Evolutionary conservation across 306 rosid species (phyloP).

Genomic region (Macrotyloma uniflorum): DNA sequence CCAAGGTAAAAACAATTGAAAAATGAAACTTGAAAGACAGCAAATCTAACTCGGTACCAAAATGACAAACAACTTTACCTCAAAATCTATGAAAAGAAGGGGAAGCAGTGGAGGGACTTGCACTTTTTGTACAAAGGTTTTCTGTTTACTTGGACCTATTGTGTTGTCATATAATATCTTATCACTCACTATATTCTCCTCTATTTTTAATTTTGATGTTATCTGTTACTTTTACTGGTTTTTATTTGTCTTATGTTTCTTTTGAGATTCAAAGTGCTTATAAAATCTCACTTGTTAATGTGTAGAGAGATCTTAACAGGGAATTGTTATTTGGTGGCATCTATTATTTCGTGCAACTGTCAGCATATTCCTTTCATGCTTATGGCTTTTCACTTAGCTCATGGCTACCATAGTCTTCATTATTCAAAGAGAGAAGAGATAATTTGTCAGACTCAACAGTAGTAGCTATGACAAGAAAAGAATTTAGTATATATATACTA

Average conservation of each 20-base stretch:
- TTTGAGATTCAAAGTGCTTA: slow-evolving; percentile 23
- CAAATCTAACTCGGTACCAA: slow-evolving; percentile 33
- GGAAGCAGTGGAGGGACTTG: slow-evolving; percentile 37
- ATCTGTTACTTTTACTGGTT: slow-evolving; percentile 17
- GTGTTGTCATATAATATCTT: not conserved
- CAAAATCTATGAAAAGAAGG: slow-evolving; percentile 36
- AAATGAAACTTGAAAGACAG: slow-evolving; percentile 29
- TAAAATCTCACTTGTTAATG: not conserved
- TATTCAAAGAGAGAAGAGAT: not conserved
- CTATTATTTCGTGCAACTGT: too few relatives aligned
- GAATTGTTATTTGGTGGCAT: slow-evolving; percentile 20
- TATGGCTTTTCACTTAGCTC: too few relatives aligned
- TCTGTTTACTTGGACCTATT: slow-evolving; percentile 30
- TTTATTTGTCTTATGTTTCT: slow-evolving; percentile 37
- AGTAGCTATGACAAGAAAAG: too few relatives aligned
- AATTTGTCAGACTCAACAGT: too few relatives aligned
- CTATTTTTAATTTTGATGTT: not conserved
- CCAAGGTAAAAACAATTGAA: not conserved
- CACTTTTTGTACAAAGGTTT: slow-evolving; percentile 41
- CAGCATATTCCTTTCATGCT: too few relatives aligned
- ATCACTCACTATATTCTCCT: slow-evolving; percentile 11
- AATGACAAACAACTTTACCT: slow-evolving; percentile 47
- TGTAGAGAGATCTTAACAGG: not conserved
- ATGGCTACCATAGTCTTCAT: not conserved
- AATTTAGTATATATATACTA: too few relatives aligned